phyloP scores from a whole-genome alignment of 164 flowering plant species.

The Annona squamosa region DNA sequence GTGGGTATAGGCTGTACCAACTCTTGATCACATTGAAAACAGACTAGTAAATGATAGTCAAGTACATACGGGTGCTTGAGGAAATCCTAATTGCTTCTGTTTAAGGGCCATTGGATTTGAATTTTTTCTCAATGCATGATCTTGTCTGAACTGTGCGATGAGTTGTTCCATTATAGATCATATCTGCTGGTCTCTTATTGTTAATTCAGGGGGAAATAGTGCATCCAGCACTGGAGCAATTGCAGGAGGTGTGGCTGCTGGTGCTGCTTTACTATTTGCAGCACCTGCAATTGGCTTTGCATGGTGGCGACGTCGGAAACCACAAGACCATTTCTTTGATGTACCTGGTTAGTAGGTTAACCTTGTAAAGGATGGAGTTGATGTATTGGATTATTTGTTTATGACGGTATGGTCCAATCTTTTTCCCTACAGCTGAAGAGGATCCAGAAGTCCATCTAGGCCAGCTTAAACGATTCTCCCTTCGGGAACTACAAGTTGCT shows the following conservation, averaged over 20 bases:
- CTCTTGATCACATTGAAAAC: neutral
- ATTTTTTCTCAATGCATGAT: neutral
- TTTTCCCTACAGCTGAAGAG: slow-evolving; percentile 35
- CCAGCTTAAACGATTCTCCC: slow-evolving; percentile 40
- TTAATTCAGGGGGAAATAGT: slow-evolving; percentile 20
- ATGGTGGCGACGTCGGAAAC: slow-evolving; percentile 40
- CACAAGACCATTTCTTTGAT: slow-evolving; percentile 40
- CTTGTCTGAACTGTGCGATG: neutral
- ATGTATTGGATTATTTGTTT: neutral
- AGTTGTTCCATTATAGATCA: neutral
- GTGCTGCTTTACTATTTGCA: slow-evolving; percentile 44
- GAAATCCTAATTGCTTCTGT: neutral
- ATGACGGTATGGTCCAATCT: neutral
- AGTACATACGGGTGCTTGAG: neutral
- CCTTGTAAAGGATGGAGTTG: neutral
- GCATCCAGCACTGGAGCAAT: slow-evolving; percentile 38
- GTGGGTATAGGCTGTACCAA: neutral
- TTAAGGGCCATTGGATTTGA: neutral
- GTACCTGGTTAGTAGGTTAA: slow-evolving; percentile 30
- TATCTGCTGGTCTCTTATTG: slow-evolving; percentile 1
- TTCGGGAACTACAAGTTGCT: slow-evolving; percentile 42
- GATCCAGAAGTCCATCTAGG: slow-evolving; percentile 50
- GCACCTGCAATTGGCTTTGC: slow-evolving; percentile 44
- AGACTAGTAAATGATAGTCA: neutral
- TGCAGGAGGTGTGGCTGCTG: slow-evolving; percentile 49